These are phyloP conservation scores for Symmetrospora coprosmae DNA, from an alignment of 768 basidiomycete genomes.

Conservation along the genomic window DNA sequence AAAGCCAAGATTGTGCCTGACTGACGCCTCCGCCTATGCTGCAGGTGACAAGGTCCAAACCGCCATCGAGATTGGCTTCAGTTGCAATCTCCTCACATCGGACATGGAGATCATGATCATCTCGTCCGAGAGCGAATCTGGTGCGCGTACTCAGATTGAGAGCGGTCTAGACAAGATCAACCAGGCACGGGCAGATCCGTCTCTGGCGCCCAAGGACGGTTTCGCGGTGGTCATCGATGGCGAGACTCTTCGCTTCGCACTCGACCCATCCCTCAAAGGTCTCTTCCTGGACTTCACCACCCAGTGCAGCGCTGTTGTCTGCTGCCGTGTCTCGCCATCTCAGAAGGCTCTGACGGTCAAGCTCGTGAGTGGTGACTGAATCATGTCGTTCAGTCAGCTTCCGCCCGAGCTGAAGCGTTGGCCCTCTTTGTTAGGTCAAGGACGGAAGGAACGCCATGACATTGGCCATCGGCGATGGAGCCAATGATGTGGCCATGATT, in stretches of 20 bases:
- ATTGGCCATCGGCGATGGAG: constrained; percentile 87
- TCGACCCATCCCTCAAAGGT: constrained; percentile 60
- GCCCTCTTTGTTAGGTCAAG: constrained; percentile 46
- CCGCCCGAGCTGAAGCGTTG: constrained; percentile 38
- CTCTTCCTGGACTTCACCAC: constrained; percentile 83
- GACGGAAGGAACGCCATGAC: constrained; percentile 94
- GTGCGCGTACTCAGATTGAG: constrained; percentile 72
- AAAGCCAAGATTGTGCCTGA: background rate
- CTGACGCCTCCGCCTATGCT: background rate
- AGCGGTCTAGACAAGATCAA: constrained; percentile 88
- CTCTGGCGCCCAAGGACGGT: constrained; percentile 35
- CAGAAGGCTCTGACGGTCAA: constrained; percentile 97
- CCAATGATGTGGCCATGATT: constrained; percentile 98
- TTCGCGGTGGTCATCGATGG: constrained; percentile 97
- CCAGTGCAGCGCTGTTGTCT: constrained; percentile 94
- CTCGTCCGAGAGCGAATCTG: constrained; percentile 62
- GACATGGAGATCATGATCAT: constrained; percentile 97
- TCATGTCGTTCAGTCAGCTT: constrained; percentile 40
- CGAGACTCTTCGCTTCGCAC: constrained; percentile 70
- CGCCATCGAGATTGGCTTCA: constrained; percentile 94
- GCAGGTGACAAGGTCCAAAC: constrained; percentile 91
- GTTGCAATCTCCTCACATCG: constrained; percentile 81
- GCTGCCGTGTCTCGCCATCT: constrained; percentile 91
- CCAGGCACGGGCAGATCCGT: constrained; percentile 38
- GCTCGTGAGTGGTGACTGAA: constrained; percentile 38